Evolutionary conservation across 2,329 filamentous ascomycete species (phyloP).

Genomic region (Tolypocladium paradoxum): DNA sequence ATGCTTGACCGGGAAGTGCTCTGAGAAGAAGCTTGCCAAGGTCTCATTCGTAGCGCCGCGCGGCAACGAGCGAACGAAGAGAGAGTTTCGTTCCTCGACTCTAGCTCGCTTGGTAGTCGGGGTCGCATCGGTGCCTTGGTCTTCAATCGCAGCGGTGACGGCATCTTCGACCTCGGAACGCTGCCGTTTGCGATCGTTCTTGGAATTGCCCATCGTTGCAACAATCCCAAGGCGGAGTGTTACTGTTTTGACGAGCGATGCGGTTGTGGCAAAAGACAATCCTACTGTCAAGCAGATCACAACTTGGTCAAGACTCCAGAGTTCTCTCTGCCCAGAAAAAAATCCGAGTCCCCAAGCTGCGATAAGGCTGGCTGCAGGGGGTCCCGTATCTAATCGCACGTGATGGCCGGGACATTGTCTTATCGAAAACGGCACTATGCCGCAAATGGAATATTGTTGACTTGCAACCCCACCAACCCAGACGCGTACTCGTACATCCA

Average conservation of each 20-base stretch:
- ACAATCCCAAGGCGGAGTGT: background rate
- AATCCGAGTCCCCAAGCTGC: slow-evolving; percentile 8
- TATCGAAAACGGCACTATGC: slow-evolving; percentile 12
- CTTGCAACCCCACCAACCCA: slow-evolving; percentile 9
- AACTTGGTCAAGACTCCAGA: background rate
- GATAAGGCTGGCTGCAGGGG: background rate
- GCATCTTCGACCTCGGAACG: slow-evolving; percentile 21
- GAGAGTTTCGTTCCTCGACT: slow-evolving; percentile 54
- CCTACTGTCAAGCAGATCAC: background rate
- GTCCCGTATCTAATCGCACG: slow-evolving; percentile 19
- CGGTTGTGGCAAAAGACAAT: background rate
- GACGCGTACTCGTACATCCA: slow-evolving; percentile 14
- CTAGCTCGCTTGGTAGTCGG: slow-evolving; percentile 42
- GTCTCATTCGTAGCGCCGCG: slow-evolving; percentile 67
- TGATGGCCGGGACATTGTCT: slow-evolving; percentile 14
- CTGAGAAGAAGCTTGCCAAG: slow-evolving; percentile 82
- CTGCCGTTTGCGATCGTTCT: slow-evolving; percentile 24
- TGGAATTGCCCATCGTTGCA: slow-evolving; percentile 16
- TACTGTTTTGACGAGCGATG: background rate
- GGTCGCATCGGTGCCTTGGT: slow-evolving; percentile 19
- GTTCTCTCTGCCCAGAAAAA: slow-evolving; percentile 10
- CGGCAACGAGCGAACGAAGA: slow-evolving; percentile 86
- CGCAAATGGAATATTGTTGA: slow-evolving; percentile 22
- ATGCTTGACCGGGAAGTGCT: slow-evolving; percentile 91
- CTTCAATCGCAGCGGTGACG: slow-evolving; percentile 17